Evolutionary conservation across 768 basidiomycete species (phyloP), one percentile per base, ranked within the genome.

Genomic region (Lactifluus echinatus): DNA sequence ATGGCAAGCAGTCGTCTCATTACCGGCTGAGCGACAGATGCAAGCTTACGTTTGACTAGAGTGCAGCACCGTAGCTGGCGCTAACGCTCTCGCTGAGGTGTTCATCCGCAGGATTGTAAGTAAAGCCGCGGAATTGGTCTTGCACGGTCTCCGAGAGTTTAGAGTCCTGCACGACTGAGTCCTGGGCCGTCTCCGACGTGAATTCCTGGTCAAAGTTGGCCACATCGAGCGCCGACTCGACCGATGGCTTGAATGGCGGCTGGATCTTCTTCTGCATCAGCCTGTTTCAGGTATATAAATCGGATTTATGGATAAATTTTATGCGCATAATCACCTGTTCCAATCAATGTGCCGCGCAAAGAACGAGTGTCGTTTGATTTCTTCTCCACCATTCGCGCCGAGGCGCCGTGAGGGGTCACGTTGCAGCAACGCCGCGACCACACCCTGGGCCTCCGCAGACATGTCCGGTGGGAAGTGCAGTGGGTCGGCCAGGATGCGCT

Each of bases 131-230:
- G 79, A 98, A 98, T 70, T 94, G 92, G 66, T 93, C 92, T 69
- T 99, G 95, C 2, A 99, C 93, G 0, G 94, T 97, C 75, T 96
- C 89, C 15, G 90, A 93, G 36, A 99, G 74, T 26, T 82, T 85
- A 3, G 91, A 93, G 66, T 93, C 92, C 62, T 89, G 90, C 37
- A 99, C 95, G 53, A 98, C 93, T 1, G 92, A 94, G 71, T 99
- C 95, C 65, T 91, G 84, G 2, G 94, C 88, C 55, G 90, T 86
- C 70, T 99, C 95, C 59, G 86, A 89, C 28, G 94, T 97, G 69
- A 99, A 99, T 71, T 98, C 95, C 24, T 92, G 81, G 71, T 98
- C 96, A 73, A 99, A 98, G 76, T 97, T 93, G 56, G 87, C 91
- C 21, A 94, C 93, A 69, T 96, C 94, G 44, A 96, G 81, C 1